Percentiles rank a stretch among this genome's conserved stretches.
These are phyloP conservation scores for Pseudogymnoascus sp. DNA, from an alignment of 2,329 filamentous ascomycete genomes.

Conservation along the genomic window DNA sequence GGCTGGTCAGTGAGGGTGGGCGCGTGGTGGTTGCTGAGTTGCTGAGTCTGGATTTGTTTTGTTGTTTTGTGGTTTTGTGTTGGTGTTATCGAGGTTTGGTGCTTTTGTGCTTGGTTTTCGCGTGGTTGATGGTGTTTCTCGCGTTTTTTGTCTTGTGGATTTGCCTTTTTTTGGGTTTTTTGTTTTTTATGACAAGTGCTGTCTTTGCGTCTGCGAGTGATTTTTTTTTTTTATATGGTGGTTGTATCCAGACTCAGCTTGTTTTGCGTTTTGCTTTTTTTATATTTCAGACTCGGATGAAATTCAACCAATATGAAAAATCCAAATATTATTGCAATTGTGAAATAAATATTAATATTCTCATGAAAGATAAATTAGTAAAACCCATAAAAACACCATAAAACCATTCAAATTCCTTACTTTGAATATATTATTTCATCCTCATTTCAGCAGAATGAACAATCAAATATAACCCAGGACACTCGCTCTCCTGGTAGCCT, in stretches of 20 bases:
- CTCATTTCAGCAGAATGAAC: too few relatives aligned
- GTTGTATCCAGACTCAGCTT: background rate
- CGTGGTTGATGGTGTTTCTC: background rate
- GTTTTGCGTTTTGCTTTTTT: background rate
- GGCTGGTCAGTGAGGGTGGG: background rate
- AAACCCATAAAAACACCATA: too few relatives aligned
- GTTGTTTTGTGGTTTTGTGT: background rate
- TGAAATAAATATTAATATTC: too few relatives aligned
- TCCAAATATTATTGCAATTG: too few relatives aligned
- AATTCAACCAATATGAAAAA: too few relatives aligned
- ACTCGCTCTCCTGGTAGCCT: too few relatives aligned
- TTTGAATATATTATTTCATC: too few relatives aligned
- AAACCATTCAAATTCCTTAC: too few relatives aligned
- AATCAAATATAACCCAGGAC: too few relatives aligned
- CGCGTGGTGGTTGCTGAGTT: background rate
- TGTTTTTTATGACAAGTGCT: slow-evolving; percentile 4
- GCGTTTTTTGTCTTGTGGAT: background rate
- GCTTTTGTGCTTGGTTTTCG: background rate
- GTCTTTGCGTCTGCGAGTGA: background rate
- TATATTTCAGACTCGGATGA: background rate
- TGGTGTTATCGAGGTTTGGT: background rate
- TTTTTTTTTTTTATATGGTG: background rate
- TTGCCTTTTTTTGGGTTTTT: background rate
- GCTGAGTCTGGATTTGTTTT: background rate
- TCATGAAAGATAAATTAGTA: too few relatives aligned